phyloP scores from a whole-genome alignment of 805 yeast species.

The Candida pini region DNA sequence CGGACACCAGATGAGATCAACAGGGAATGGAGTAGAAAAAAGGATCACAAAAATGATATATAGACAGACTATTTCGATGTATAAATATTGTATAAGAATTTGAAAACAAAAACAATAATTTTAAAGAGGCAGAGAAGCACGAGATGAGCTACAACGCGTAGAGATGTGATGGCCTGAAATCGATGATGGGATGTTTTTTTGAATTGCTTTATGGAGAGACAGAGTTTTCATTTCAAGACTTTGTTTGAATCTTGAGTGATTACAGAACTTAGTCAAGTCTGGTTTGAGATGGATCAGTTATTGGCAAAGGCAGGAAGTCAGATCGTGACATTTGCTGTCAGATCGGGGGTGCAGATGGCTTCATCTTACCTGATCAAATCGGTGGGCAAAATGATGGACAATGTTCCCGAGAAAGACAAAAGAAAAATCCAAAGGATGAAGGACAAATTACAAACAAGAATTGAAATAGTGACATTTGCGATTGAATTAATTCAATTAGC shows the following conservation, averaged over 20 bases:
- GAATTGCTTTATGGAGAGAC: too few species aligned
- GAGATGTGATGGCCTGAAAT: too few species aligned
- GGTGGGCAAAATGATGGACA: conserved; percentile 48
- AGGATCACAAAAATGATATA: conserved; percentile 3
- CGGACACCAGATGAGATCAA: conserved; percentile 70
- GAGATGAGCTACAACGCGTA: too few species aligned
- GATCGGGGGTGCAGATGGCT: conserved; percentile 71
- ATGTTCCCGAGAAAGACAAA: conserved; percentile 50
- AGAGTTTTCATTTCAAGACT: too few species aligned
- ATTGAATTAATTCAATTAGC: conserved; percentile 61
- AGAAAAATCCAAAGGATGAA: conserved; percentile 35
- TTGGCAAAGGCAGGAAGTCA: conserved; percentile 59
- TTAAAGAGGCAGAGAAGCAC: too few species aligned
- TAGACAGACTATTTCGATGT: neutral
- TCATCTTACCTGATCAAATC: conserved; percentile 67
- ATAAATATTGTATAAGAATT: too few species aligned
- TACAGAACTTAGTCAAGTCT: too few species aligned
- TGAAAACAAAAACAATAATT: too few species aligned
- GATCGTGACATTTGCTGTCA: conserved; percentile 73
- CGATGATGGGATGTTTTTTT: too few species aligned
- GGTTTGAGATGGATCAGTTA: conserved; percentile 33
- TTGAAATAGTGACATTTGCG: conserved; percentile 57
- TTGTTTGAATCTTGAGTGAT: too few species aligned
- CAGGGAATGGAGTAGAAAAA: conserved; percentile 48
- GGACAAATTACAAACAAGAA: conserved; percentile 47